phyloP scores from a whole-genome alignment of 106 monocot species.

The Acorus gramineus region DNA sequence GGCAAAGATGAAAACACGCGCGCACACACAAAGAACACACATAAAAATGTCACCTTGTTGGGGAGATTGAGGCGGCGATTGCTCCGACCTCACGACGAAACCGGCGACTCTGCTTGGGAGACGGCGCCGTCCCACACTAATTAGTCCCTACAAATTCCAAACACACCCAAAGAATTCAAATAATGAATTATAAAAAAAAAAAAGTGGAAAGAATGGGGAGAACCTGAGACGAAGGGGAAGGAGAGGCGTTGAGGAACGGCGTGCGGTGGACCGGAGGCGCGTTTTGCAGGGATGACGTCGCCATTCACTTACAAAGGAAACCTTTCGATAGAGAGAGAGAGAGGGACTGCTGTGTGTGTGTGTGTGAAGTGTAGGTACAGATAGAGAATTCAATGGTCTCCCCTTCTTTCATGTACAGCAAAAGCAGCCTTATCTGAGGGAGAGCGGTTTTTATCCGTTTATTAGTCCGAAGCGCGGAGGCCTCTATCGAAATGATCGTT shows the following conservation, averaged over 20 bases:
- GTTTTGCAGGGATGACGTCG: slow-evolving; percentile 10
- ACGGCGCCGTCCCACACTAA: background rate
- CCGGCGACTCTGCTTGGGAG: background rate
- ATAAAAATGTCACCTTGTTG: slow-evolving; percentile 12
- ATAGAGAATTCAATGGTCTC: too few species aligned
- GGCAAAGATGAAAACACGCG: background rate
- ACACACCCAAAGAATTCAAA: background rate
- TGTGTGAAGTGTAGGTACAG: too few species aligned
- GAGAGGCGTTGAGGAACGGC: slow-evolving; percentile 13
- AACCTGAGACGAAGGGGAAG: slow-evolving; percentile 14
- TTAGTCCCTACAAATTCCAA: background rate
- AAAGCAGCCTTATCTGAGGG: too few species aligned
- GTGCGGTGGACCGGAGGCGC: slow-evolving; percentile 12
- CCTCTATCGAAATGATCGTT: too few species aligned
- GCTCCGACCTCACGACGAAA: slow-evolving; percentile 10
- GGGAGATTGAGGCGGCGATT: slow-evolving; percentile 3
- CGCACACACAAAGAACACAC: background rate
- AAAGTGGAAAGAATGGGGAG: background rate
- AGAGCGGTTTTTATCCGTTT: too few species aligned
- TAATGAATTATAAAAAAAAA: background rate
- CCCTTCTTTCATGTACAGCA: too few species aligned
- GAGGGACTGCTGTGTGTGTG: too few species aligned
- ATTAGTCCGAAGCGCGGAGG: too few species aligned
- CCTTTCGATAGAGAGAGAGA: too few species aligned
- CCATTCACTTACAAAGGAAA: slow-evolving; percentile 2